Evolutionary conservation across 371 early-diverging fungal species (phyloP), one percentile per base, ranked within the genome.

Genomic region (Mucor saturninus): DNA sequence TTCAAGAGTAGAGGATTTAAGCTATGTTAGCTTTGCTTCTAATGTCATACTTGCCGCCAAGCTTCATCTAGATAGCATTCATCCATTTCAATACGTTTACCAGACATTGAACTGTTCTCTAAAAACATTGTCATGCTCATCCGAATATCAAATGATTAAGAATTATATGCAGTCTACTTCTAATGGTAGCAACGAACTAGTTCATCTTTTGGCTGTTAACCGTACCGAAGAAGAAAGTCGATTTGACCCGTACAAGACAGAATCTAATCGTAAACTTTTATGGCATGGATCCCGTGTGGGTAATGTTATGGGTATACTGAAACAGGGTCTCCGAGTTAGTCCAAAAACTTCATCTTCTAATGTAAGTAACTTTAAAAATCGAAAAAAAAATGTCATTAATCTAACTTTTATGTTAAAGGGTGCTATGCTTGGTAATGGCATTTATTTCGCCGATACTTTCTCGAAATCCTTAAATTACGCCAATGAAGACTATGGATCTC

Each of bases 381-480:
- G 2, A 43, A n/a, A 43, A n/a, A 43, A 21, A 21, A 21, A 21
- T 21, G 21, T 21, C 21, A 21, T 21, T 39, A 31, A 29, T 14
- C 46, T 52, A 43, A 31, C 29, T 42, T 40, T 30, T 40, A 28
- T 6, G 48, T 31, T 51, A 29, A 51, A 82, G 81, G 80, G 81
- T 30, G 59, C 80, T 5, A 52, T 77, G 62, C 64, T 76, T 48
- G 88, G 88, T 13, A 74, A 78, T 15, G 87, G 87, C 28, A 72
- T 88, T 14, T 88, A 88, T 59, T 86, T 86, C 72, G 86, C 85
- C 3, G 88, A 88, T 49, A 75, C 71, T 56, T 83, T 86, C 54
- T 28, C 43, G 29, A 88, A 88, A 59, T 75, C 80, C 4, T 55
- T 78, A 28, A 57, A 54, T 5, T 87, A 85, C 64, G 56, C 74